phyloP scores from a whole-genome alignment of 768 basidiomycete species.

The Agaricus blazei region DNA sequence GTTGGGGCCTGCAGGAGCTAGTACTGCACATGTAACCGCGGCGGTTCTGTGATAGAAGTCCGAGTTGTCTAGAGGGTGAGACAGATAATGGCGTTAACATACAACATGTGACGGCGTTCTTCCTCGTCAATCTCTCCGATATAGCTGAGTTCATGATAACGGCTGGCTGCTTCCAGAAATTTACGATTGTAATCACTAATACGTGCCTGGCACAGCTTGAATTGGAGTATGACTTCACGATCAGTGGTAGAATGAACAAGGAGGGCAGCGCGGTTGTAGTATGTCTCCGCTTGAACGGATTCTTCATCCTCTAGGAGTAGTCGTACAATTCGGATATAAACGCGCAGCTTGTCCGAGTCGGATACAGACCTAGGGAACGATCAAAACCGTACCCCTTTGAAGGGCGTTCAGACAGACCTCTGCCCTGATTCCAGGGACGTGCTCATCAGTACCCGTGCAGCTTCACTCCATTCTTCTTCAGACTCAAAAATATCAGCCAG shows the following conservation, averaged over 20 bases:
- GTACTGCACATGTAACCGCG: conserved; percentile 92
- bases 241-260: conserved; percentile 78
- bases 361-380: conserved; percentile 44
- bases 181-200: conserved; percentile 90
- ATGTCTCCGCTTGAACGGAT: conserved; percentile 95
- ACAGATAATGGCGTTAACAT: conserved; percentile 23
- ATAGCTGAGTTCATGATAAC: conserved; percentile 94
- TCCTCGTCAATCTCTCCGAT: conserved; percentile 90
- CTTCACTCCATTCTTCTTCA: conserved; percentile 92
- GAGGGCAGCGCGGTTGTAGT: conserved; percentile 92
- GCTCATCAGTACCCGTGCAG: conserved; percentile 87
- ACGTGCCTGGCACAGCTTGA: conserved; percentile 91
- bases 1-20: conserved; percentile 96
- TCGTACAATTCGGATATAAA: conserved; percentile 93
- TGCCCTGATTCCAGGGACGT: conserved; percentile 89
- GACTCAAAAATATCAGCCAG: conserved; percentile 86
- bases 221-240: conserved; percentile 74
- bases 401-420: conserved; percentile 45
- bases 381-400: neutral
- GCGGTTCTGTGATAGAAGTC: conserved; percentile 51
- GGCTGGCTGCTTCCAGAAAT: conserved; percentile 90
- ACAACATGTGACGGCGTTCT: conserved; percentile 90
- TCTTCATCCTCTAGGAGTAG: conserved; percentile 95
- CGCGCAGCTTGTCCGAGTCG: conserved; percentile 82
- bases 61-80: conserved; percentile 1